Evolutionary conservation across 495 filamentous ascomycete species (phyloP).

Genomic region (Penicillium flavigenum): DNA sequence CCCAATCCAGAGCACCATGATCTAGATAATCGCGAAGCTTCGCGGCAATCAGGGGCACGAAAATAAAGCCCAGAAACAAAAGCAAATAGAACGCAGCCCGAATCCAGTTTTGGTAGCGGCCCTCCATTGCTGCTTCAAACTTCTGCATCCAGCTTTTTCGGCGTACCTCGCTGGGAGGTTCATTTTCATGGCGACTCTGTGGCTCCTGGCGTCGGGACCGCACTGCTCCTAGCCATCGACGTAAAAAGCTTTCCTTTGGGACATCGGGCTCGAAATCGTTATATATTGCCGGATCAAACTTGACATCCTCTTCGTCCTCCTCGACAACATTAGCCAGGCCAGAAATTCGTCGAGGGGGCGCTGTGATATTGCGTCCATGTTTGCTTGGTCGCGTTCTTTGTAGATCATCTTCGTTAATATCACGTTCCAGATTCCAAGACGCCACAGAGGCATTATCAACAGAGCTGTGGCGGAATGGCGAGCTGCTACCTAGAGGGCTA

Average conservation of each 20-base stretch:
- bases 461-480: slow-evolving; percentile 27
- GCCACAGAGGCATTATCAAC: slow-evolving; percentile 40
- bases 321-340: slow-evolving; percentile 35
- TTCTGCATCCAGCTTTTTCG: not conserved
- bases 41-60: slow-evolving; percentile 7
- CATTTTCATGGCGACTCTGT: not conserved
- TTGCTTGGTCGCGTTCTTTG: slow-evolving; percentile 36
- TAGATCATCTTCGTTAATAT: slow-evolving; percentile 42
- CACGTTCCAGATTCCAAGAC: slow-evolving; percentile 45
- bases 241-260: slow-evolving; percentile 8
- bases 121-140: not conserved
- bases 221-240: slow-evolving; percentile 13
- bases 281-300: slow-evolving; percentile 19
- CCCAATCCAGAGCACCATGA: slow-evolving; percentile 6
- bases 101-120: slow-evolving; percentile 11
- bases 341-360: slow-evolving; percentile 44
- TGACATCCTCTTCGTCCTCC: slow-evolving; percentile 33
- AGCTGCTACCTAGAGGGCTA: slow-evolving; percentile 23
- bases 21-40: slow-evolving; percentile 17
- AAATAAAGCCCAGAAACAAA: slow-evolving; percentile 17
- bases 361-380: slow-evolving; percentile 40
- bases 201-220: not conserved
- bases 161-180: not conserved
- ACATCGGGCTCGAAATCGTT: slow-evolving; percentile 1
- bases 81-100: slow-evolving; percentile 11